Percentiles rank a stretch among this genome's conserved stretches.
Conservation (phyloP, 2,329 filamentous ascomycete species). For the Microsporum audouinii region DNA sequence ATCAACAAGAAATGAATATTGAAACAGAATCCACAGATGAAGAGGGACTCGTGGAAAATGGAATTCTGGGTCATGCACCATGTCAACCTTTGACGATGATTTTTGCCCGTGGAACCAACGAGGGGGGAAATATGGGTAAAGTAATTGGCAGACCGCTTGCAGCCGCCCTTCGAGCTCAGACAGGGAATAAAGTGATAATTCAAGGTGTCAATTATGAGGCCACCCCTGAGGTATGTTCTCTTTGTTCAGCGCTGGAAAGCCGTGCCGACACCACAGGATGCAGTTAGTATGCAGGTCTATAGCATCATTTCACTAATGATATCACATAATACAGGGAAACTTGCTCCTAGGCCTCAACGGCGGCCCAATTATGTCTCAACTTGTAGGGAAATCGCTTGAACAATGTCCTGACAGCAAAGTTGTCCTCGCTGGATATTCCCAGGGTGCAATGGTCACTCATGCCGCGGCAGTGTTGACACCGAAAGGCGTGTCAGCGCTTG, state of each 20-base stretch:
- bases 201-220: slow-evolving; percentile 28
- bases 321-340: slow-evolving; percentile 20
- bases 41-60: slow-evolving; percentile 25
- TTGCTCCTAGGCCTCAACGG: slow-evolving; percentile 20
- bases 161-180: slow-evolving; percentile 17
- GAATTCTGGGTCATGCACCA: slow-evolving; percentile 28
- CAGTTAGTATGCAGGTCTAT: neutral
- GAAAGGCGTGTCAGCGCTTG: slow-evolving; percentile 29
- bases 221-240: slow-evolving; percentile 12
- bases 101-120: slow-evolving; percentile 34
- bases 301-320: slow-evolving; percentile 15
- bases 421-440: slow-evolving; percentile 26
- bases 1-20: neutral
- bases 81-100: slow-evolving; percentile 35
- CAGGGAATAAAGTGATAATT: slow-evolving; percentile 20
- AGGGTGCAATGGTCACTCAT: slow-evolving; percentile 28
- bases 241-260: slow-evolving; percentile 12
- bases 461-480: slow-evolving; percentile 17
- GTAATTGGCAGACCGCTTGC: slow-evolving; percentile 31
- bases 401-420: slow-evolving; percentile 27
- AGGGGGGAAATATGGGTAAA: slow-evolving; percentile 34
- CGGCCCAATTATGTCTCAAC: slow-evolving; percentile 21
- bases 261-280: neutral
- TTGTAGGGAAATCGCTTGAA: slow-evolving; percentile 21
- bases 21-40: neutral